Conservation (phyloP, 148 eudicot genomes). For the Rhododendron ovatum region DNA sequence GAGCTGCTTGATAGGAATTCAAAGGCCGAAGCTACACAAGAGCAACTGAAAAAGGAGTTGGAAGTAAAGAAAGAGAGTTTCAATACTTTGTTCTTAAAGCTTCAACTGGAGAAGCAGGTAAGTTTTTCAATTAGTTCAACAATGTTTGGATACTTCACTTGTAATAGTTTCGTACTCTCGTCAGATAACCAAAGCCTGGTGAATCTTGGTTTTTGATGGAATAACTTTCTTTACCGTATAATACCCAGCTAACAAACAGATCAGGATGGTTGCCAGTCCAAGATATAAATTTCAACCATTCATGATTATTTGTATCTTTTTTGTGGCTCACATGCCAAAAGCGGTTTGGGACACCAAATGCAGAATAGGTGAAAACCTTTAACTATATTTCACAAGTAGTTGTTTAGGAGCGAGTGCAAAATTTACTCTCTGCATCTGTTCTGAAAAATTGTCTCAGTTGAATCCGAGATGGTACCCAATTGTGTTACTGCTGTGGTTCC, state of each 20-base stretch:
- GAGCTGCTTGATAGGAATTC: conserved; percentile 80
- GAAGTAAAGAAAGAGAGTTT: conserved; percentile 84
- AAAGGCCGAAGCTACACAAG: conserved; percentile 56
- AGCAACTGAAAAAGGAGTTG: conserved; percentile 63
- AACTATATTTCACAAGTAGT: background rate
- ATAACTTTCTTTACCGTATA: background rate
- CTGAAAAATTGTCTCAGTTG: background rate
- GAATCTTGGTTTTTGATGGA: background rate
- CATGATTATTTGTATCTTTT: background rate
- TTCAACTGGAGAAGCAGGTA: conserved; percentile 93
- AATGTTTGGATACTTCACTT: background rate
- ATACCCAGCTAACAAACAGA: background rate
- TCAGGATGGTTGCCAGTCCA: background rate
- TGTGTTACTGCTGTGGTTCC: background rate
- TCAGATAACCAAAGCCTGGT: background rate
- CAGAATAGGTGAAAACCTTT: background rate
- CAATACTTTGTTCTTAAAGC: conserved; percentile 69
- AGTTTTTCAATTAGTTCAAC: background rate
- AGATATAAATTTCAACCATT: background rate
- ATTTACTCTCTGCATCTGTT: background rate
- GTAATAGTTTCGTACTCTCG: background rate
- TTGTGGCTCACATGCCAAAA: background rate
- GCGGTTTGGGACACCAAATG: background rate
- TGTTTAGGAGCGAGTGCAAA: background rate
- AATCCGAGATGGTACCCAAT: background rate